A percentile compares a stretch with the other conserved stretches of the same genome.
These are phyloP conservation scores for Filobasidium floriforme DNA, from an alignment of 768 basidiomycete species.

Conservation along the genomic window DNA sequence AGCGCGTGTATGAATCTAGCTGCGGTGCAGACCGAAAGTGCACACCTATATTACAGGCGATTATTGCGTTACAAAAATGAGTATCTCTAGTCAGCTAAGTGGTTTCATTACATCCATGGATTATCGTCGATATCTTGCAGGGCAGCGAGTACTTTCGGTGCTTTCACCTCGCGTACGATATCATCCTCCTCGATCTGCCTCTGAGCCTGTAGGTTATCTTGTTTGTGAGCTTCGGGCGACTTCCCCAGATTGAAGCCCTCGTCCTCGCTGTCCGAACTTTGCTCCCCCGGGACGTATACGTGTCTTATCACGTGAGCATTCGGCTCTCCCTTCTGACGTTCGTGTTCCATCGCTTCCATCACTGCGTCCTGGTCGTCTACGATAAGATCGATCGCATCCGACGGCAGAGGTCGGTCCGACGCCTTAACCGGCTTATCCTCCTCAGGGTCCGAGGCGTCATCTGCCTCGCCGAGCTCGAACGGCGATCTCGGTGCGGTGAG, in stretches of 20 bases:
- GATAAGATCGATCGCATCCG: conserved; percentile 78
- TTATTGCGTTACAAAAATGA: too few species aligned
- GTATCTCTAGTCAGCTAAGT: not conserved
- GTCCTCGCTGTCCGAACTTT: not conserved
- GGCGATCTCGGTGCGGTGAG: conserved; percentile 27
- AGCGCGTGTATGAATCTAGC: too few species aligned
- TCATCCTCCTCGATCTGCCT: conserved; percentile 8
- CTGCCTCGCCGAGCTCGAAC: conserved; percentile 32
- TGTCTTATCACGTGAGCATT: conserved; percentile 37
- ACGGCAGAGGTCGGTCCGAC: conserved; percentile 37
- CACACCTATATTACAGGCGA: too few species aligned
- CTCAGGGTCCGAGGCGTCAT: conserved; percentile 28
- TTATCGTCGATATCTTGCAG: conserved; percentile 16
- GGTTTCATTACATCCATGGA: conserved; percentile 12
- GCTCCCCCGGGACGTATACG: conserved; percentile 25
- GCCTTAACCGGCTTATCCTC: conserved; percentile 28
- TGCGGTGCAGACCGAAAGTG: too few species aligned
- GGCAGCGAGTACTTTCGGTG: conserved; percentile 9
- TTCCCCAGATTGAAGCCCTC: conserved; percentile 1
- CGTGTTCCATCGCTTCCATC: conserved; percentile 51
- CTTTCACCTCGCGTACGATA: conserved; percentile 12
- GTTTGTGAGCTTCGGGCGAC: not conserved
- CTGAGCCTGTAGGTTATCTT: not conserved
- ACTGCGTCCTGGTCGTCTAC: conserved; percentile 61
- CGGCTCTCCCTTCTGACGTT: conserved; percentile 60